Conservation (phyloP, 1,284 basidiomycete genomes). For the Pisolithus thermaeus region DNA sequence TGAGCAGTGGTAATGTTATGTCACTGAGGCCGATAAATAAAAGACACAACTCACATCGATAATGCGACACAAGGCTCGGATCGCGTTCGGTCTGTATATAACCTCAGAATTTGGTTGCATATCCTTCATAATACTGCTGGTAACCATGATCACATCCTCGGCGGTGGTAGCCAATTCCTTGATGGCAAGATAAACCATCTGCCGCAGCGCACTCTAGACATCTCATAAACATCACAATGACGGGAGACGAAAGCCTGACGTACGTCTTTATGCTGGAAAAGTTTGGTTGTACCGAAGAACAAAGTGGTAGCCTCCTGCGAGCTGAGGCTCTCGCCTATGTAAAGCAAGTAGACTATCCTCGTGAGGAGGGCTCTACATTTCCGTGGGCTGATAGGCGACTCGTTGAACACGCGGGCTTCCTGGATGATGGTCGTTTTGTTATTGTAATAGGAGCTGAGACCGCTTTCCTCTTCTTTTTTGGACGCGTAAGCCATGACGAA, state of each 20-base stretch:
- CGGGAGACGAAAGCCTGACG: slow-evolving; percentile 32
- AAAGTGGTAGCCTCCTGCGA: slow-evolving; percentile 96
- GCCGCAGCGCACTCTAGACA: slow-evolving; percentile 84
- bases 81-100: slow-evolving; percentile 97
- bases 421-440: slow-evolving; percentile 96
- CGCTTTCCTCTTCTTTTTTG: slow-evolving; percentile 91
- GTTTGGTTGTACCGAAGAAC: slow-evolving; percentile 98
- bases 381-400: slow-evolving; percentile 94
- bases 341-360: slow-evolving; percentile 93
- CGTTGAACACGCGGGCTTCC: slow-evolving; percentile 98
- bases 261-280: slow-evolving; percentile 99
- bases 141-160: slow-evolving; percentile 99
- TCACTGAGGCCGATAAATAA: slow-evolving; percentile 3
- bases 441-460: slow-evolving; percentile 82
- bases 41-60: slow-evolving; percentile 78
- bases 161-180: slow-evolving; percentile 96
- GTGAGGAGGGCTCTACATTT: slow-evolving; percentile 97
- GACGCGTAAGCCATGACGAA: slow-evolving; percentile 70
- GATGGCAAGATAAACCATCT: slow-evolving; percentile 98
- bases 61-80: slow-evolving; percentile 92
- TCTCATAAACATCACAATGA: slow-evolving; percentile 8
- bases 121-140: slow-evolving; percentile 99
- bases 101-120: slow-evolving; percentile 99
- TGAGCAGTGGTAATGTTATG: slow-evolving; percentile 27
- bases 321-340: slow-evolving; percentile 92